These are phyloP conservation scores for Strobilomyces dryophilus DNA, from an alignment of 768 basidiomycete species.

Conservation along the genomic window DNA sequence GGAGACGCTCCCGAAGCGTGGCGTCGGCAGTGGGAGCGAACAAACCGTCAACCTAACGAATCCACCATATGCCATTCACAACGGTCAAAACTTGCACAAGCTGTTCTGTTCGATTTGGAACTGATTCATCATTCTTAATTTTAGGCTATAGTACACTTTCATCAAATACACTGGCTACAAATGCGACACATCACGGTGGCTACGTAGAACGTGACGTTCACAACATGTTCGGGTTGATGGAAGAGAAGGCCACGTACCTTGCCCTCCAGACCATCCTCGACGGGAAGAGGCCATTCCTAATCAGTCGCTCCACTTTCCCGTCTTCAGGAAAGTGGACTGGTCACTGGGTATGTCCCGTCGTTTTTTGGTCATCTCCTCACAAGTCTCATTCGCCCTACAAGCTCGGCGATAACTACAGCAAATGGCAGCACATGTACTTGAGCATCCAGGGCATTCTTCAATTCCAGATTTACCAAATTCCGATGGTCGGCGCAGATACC, in stretches of 20 bases:
- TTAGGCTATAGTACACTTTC: slow-evolving; percentile 52
- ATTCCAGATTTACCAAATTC: slow-evolving; percentile 81
- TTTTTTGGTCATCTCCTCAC: too few species aligned
- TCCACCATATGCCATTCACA: slow-evolving; percentile 70
- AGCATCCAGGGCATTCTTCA: slow-evolving; percentile 75
- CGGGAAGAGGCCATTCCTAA: slow-evolving; percentile 65
- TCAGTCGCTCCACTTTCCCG: slow-evolving; percentile 66
- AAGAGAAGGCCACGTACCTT: slow-evolving; percentile 60
- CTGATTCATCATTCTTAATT: background rate
- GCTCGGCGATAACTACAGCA: slow-evolving; percentile 76
- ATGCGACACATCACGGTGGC: slow-evolving; percentile 65
- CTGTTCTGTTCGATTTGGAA: background rate
- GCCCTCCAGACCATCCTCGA: slow-evolving; percentile 52
- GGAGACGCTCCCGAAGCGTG: slow-evolving; percentile 35
- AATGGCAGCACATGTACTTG: slow-evolving; percentile 68
- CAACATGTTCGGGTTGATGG: slow-evolving; percentile 70
- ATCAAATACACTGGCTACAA: slow-evolving; percentile 53
- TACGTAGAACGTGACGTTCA: slow-evolving; percentile 63
- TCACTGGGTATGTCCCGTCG: slow-evolving; percentile 50
- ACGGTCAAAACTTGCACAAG: slow-evolving; percentile 39
- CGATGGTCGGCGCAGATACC: slow-evolving; percentile 80
- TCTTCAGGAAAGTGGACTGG: slow-evolving; percentile 68
- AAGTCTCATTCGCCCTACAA: slow-evolving; percentile 18
- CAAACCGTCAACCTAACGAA: slow-evolving; percentile 46
- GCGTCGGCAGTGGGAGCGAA: slow-evolving; percentile 48